Evolutionary conservation across 345 rosid genomes (phyloP), one percentile per base, ranked within the genome.

Genomic region (Syzygium aromaticum): DNA sequence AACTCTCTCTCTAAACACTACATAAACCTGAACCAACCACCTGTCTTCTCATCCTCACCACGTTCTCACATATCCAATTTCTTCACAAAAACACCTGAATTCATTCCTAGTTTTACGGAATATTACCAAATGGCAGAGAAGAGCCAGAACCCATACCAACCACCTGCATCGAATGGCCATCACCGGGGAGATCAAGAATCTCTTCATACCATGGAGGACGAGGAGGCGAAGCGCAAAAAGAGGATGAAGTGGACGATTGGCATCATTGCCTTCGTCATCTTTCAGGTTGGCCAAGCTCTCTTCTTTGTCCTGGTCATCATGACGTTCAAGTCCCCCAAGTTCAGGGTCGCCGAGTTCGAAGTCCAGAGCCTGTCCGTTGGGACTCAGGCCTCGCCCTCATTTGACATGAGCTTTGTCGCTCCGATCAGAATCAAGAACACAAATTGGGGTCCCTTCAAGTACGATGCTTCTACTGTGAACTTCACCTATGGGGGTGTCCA

Each of bases 311-410:
- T 87, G 13, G 61, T 86, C 17, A 87, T 88, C 10, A 52, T 90
- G 87, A 88, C 51, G 56, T 85, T 88, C 85, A 86, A 86, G 51
- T 43, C 63, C 19, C 91, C 89, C 40, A 90, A 90, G 85, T 90
- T 88, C 43, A 87, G 90, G 40, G 22, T 89, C 23, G 59, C 49
- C 8, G 21, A 84, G n/a, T 83, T 80, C 77, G 46, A 23, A 2
- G 15, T 89, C 77, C 82, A 77, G 40, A 59, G 22, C 51, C 67
- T 85, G 15, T 5, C 43, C 33, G 4, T 78, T 0, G 84, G 28
- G 78, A 21, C 86, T 27, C 52, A 61, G 14, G 27, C 77, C 15
- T 54, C 54, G 22, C n/a, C 90, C 22, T 87, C 89, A 5, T 87
- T 89, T 52, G 7, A 77, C 46, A 54, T 63, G 84, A 15, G 46